Percentiles rank a stretch among this genome's conserved stretches.
These are phyloP conservation scores for Fusarium sp. DNA, from an alignment of 2,329 filamentous ascomycete species.

Conservation along the genomic window DNA sequence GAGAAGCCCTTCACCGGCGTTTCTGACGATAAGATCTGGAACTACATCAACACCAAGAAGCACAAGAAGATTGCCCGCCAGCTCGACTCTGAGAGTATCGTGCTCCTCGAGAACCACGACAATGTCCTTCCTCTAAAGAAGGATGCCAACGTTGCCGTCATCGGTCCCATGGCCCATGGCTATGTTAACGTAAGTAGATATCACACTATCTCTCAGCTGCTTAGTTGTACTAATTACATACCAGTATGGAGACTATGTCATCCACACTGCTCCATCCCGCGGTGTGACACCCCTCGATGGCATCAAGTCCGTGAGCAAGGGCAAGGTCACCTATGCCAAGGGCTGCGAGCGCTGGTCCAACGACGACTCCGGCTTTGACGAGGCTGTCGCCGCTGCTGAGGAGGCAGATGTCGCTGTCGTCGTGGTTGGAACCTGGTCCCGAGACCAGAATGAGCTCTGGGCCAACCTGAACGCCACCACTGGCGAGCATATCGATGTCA, in stretches of 20 bases:
- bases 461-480: constrained; percentile 80
- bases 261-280: constrained; percentile 73
- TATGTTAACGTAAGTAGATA: constrained; percentile 74
- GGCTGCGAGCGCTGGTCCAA: constrained; percentile 82
- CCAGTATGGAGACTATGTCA: constrained; percentile 81
- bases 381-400: constrained; percentile 76
- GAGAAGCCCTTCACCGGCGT: constrained; percentile 78
- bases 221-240: constrained; percentile 26
- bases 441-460: constrained; percentile 82
- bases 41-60: constrained; percentile 74
- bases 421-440: constrained; percentile 82
- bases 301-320: constrained; percentile 73
- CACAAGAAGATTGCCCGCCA: constrained; percentile 72
- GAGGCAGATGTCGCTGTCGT: constrained; percentile 81
- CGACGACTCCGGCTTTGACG: constrained; percentile 77
- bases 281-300: constrained; percentile 81
- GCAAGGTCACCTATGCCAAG: constrained; percentile 75
- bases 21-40: constrained; percentile 67
- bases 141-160: constrained; percentile 78
- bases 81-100: constrained; percentile 75
- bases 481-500: constrained; percentile 80
- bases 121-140: constrained; percentile 70
- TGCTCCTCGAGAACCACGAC: constrained; percentile 73
- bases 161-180: constrained; percentile 82
- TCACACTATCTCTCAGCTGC: too few relatives aligned